These are phyloP conservation scores for Chaetomidium leptoderma DNA, from an alignment of 495 filamentous ascomycete species.

Conservation along the genomic window DNA sequence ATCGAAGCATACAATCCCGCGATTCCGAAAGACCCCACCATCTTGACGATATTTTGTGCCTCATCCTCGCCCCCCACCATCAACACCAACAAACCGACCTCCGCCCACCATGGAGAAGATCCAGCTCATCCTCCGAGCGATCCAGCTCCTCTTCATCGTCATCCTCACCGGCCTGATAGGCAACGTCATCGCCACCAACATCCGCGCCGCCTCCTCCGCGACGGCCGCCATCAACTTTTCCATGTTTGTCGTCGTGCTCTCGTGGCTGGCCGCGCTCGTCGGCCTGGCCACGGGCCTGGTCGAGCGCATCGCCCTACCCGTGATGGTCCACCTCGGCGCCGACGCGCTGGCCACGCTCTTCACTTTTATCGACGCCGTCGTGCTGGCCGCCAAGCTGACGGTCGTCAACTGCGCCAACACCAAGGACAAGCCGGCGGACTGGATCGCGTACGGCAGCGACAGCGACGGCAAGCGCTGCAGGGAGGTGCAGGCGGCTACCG, in stretches of 20 bases:
- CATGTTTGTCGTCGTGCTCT: constrained; percentile 47
- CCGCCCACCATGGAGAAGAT: constrained; percentile 38
- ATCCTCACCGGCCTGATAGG: constrained; percentile 47
- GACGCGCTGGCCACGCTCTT: constrained; percentile 42
- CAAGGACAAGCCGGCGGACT: constrained; percentile 23
- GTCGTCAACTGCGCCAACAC: constrained; percentile 40
- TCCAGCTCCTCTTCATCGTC: constrained; percentile 42
- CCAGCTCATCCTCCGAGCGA: constrained; percentile 35
- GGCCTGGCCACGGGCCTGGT: constrained; percentile 35
- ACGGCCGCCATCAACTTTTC: constrained; percentile 46
- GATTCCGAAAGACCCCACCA: background rate
- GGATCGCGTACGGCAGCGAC: constrained; percentile 46
- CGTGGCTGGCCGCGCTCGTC: constrained; percentile 41
- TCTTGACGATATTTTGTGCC: background rate
- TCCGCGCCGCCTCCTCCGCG: constrained; percentile 32
- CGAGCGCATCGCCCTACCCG: constrained; percentile 33
- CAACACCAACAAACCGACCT: background rate
- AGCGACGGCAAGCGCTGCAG: constrained; percentile 45
- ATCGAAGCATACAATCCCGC: no score
- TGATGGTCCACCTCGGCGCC: constrained; percentile 32
- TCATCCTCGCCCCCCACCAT: background rate
- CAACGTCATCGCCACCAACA: constrained; percentile 46
- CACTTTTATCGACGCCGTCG: constrained; percentile 43
- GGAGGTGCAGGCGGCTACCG: constrained; percentile 47
- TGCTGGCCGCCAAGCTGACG: constrained; percentile 45